Base-by-base conservation (phyloP, 1,284 basidiomycete genomes). In the Lentinula novae-zelandiae region DNA sequence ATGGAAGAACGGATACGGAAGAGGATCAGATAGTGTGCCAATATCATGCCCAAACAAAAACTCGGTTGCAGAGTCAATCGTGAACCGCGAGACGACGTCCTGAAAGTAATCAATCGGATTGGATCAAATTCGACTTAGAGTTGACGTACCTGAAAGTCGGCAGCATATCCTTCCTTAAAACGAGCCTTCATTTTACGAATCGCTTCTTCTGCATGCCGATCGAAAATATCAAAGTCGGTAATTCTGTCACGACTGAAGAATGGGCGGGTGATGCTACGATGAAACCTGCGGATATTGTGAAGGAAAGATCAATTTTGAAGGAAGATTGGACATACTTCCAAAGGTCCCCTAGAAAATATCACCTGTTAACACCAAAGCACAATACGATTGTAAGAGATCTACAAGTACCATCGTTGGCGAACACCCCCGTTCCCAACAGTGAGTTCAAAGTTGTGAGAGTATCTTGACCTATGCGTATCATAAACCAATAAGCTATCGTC, bases 201-300 rank as follows among this genome's bases (percentile, higher is more conserved):
- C 7, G 76, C 73, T 38, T 73, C 68, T 5, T 74, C 68, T 0
- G 78, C 73, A 63, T 81, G 76, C 0, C 72, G 67, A 33, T 80
- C 79, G 63, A 82, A 83, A 36, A 78, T 76, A 31, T 83, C 80
- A 62, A 84, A 82, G 63, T 84, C 75, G 58, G 71, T 76, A 64
- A 83, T 76, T n/a, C 81, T 74, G 33, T 85, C 82, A 52, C 75
- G 74, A 65, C 71, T 79, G 70, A 85, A 64, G 39, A 64, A 64
- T 4, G 63, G 63, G 17, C 63, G 60, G 5, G 63, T 64, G 8
- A 64, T 60, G 15, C 49, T 53, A 20, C 63, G 61, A 50, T 64
- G 63, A 46, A 64, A 64, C 54, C 59, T 64, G 31, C 8, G 34
- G 12, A 17, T 10, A 44, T 38, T 15, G 13, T 20, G 8, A 40